phyloP scores from a whole-genome alignment of 1,284 basidiomycete genomes.

The Microstroma glucosiphilum region DNA sequence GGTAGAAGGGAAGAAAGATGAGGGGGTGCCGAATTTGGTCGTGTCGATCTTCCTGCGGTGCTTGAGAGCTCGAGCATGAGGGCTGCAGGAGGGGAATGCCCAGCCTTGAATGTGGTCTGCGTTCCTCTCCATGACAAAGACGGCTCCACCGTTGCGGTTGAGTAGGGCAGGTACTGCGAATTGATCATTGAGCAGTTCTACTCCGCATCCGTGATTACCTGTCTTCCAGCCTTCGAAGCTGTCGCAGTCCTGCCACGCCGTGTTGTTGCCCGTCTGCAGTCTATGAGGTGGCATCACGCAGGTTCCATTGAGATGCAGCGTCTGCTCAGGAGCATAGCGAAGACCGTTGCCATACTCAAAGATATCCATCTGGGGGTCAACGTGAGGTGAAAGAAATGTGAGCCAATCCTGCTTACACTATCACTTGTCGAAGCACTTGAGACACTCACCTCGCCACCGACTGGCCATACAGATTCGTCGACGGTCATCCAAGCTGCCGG shows the following conservation, averaged over 20 bases:
- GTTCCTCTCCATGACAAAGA: conserved; percentile 1
- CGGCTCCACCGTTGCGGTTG: not conserved
- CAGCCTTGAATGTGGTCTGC: not conserved
- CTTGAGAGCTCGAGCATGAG: not conserved
- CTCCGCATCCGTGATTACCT: too few relatives aligned
- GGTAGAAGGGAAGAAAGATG: conserved; percentile 1
- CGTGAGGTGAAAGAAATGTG: not conserved
- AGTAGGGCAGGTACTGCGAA: not conserved
- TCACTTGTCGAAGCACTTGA: not conserved
- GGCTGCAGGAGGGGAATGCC: not conserved
- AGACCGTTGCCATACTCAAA: not conserved
- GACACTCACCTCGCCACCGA: not conserved
- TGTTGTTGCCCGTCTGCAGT: too few relatives aligned
- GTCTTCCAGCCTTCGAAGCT: too few relatives aligned
- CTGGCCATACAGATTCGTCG: not conserved
- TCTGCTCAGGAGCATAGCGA: not conserved
- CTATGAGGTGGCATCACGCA: too few relatives aligned
- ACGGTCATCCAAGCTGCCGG: conserved; percentile 41
- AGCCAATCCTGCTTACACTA: not conserved
- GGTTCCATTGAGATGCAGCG: not conserved
- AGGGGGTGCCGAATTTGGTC: not conserved
- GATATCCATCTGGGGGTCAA: not conserved
- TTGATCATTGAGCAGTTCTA: not conserved
- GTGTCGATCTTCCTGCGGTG: not conserved
- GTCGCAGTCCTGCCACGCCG: too few relatives aligned